phyloP scores from a whole-genome alignment of 441 rosid genomes.

The Corymbia calophylla region DNA sequence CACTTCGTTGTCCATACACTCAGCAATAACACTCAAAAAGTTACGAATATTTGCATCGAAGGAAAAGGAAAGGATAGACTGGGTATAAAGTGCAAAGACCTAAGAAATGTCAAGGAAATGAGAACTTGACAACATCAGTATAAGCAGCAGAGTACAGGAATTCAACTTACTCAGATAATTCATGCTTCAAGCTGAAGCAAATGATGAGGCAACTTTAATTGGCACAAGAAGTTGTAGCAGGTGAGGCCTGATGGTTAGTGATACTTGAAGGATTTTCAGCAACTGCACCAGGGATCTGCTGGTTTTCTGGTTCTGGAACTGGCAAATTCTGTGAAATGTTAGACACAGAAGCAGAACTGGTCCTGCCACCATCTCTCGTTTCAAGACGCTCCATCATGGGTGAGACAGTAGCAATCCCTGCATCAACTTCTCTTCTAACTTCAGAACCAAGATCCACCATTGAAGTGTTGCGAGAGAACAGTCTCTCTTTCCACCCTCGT shows the following conservation, averaged over 20 bases:
- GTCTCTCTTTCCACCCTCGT: slow-evolving; percentile 66
- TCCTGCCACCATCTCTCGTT: slow-evolving; percentile 21
- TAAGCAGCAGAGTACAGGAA: background rate
- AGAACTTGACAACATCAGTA: background rate
- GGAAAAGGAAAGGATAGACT: background rate
- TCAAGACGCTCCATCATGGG: slow-evolving; percentile 61
- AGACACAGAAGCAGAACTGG: slow-evolving; percentile 24
- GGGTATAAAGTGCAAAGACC: background rate
- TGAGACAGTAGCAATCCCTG: slow-evolving; percentile 63
- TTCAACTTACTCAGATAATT: background rate
- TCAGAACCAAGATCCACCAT: slow-evolving; percentile 54
- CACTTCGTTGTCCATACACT: background rate
- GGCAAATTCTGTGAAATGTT: slow-evolving; percentile 21
- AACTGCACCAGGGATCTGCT: slow-evolving; percentile 13
- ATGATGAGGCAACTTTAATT: background rate
- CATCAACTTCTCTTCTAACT: slow-evolving; percentile 54
- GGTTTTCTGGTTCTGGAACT: slow-evolving; percentile 15
- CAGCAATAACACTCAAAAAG: background rate
- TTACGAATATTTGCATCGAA: background rate
- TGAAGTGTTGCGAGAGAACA: slow-evolving; percentile 48
- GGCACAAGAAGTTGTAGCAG: slow-evolving; percentile 33
- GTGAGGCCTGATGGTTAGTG: slow-evolving; percentile 26
- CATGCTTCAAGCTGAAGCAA: background rate
- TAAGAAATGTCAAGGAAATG: background rate
- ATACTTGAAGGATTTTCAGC: slow-evolving; percentile 19